Evolutionary conservation across 192 early-diverging fungal genomes (phyloP).

Genomic region (Linderina pennispora): DNA sequence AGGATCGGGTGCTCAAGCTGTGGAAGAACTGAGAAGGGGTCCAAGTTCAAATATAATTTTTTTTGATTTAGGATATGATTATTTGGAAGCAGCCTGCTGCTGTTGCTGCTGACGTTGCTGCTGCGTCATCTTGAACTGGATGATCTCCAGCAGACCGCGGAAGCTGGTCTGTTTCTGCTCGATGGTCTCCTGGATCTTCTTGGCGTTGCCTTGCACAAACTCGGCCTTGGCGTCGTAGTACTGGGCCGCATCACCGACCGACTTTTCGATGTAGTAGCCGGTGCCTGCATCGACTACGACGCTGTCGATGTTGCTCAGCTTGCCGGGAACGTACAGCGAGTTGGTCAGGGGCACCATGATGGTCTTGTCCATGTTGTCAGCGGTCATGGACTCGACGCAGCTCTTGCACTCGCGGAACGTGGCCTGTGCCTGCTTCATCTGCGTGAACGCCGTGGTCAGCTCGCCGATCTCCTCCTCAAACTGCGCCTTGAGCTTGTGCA

Average conservation of each 20-base stretch:
- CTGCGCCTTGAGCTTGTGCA: conserved; percentile 75
- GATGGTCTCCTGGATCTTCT: conserved; percentile 76
- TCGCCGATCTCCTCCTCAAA: conserved; percentile 88
- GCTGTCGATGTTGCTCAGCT: conserved; percentile 69
- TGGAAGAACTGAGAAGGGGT: conserved; percentile 51
- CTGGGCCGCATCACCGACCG: conserved; percentile 67
- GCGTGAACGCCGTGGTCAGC: conserved; percentile 75
- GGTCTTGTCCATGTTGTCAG: conserved; percentile 43
- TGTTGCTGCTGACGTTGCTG: conserved; percentile 17
- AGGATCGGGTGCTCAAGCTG: conserved; percentile 87
- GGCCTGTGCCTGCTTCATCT: conserved; percentile 81
- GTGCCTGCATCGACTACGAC: conserved; percentile 96
- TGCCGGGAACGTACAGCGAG: conserved; percentile 89
- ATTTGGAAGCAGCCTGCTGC: conserved; percentile 5
- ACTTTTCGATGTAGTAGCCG: conserved; percentile 94
- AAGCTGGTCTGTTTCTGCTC: conserved; percentile 70
- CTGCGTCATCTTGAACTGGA: conserved; percentile 44
- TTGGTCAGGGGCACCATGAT: conserved; percentile 43
- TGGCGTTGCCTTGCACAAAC: conserved; percentile 74
- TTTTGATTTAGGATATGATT: too few relatives aligned
- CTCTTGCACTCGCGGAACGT: conserved; percentile 82
- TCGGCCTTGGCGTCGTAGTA: conserved; percentile 83
- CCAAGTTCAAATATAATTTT: neutral
- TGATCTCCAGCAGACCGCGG: conserved; percentile 36
- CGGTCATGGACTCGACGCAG: conserved; percentile 57